Base-by-base conservation (phyloP, 257 asterid genomes). In the Fraxinus excelsior region DNA sequence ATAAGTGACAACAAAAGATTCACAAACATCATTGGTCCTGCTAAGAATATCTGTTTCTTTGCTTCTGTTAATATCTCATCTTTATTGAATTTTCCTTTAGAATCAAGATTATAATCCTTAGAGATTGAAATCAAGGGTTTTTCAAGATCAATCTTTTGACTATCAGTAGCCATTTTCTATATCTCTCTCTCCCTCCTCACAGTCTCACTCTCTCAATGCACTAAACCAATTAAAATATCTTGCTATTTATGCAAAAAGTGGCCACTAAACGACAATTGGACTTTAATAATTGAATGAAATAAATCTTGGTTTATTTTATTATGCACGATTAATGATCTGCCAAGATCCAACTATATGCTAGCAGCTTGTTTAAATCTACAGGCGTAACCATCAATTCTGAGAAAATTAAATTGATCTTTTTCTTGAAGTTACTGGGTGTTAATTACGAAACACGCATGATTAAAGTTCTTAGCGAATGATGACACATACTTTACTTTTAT, bases 11-110 rank as follows among this genome's bases (percentile, higher is more conserved):
- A 51, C 44, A 90, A 76, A 28, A 90, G 85, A 66, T 87, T 90
- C 6, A 87, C 92, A 58, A 81, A 81, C 86, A 90, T 82, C 81
- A 90, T 81, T 0, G 94, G 92, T n/a, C 86, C 89, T 18, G 91
- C 91, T 11, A 90, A 78, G 40, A 71, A 79, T 60, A 86, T 25
- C 44, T 84, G 90, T 35, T 76, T 32, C 87, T 86, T 88, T 2
- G 82, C 70, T 77, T 90, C 92, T 8, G 68, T 29, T 0, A 82
- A 11, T 5, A 87, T 81, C 56, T 87, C 92, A 28, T 79, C 79
- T n/a, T 71, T 84, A 2, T 80, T 76, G 80, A 81, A 81, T 29
- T 67, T 23, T 21, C 42, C 67, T 19, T 79, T 65, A 12, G 82
- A 44, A 29, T 81, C 77, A 25, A 79, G n/a, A 23, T 79, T 78